These are phyloP conservation scores for Trichaptum fuscoviolaceum DNA, from an alignment of 768 basidiomycete genomes.

Conservation along the genomic window DNA sequence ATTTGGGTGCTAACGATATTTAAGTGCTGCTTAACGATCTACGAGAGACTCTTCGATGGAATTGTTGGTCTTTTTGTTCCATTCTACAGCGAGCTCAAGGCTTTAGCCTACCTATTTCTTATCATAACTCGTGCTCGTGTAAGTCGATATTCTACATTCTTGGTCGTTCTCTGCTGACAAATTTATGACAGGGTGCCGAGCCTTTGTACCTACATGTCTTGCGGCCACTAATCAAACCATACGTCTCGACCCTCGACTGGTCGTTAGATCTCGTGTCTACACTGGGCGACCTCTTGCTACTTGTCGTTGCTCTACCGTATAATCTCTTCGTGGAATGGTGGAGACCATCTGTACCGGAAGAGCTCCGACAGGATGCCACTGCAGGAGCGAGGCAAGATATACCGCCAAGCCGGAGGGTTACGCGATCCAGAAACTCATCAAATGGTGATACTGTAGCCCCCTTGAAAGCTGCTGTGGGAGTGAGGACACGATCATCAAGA, in stretches of 20 bases:
- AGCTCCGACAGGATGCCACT: neutral
- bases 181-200: slow-evolving; percentile 63
- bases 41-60: slow-evolving; percentile 62
- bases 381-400: slow-evolving; percentile 1
- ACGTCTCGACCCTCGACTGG: slow-evolving; percentile 60
- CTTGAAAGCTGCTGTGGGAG: slow-evolving; percentile 8
- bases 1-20: slow-evolving; percentile 3
- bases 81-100: slow-evolving; percentile 82
- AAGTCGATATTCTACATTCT: slow-evolving; percentile 19
- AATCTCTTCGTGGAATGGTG: slow-evolving; percentile 29
- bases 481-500: slow-evolving; percentile 8
- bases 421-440: slow-evolving; percentile 3
- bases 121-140: slow-evolving; percentile 73
- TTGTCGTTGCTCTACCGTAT: slow-evolving; percentile 37
- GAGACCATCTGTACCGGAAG: slow-evolving; percentile 9
- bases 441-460: slow-evolving; percentile 2
- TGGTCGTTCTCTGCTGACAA: slow-evolving; percentile 1
- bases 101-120: slow-evolving; percentile 65
- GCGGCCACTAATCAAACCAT: slow-evolving; percentile 74
- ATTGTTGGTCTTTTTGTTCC: slow-evolving; percentile 69
- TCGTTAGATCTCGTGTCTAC: slow-evolving; percentile 55
- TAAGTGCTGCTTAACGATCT: slow-evolving; percentile 62
- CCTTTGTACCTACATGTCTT: slow-evolving; percentile 78
- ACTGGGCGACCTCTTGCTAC: slow-evolving; percentile 55
- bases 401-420: slow-evolving; percentile 4